phyloP scores from a whole-genome alignment of 169 alveolate genomes.

The Toxoplasma gondii region DNA sequence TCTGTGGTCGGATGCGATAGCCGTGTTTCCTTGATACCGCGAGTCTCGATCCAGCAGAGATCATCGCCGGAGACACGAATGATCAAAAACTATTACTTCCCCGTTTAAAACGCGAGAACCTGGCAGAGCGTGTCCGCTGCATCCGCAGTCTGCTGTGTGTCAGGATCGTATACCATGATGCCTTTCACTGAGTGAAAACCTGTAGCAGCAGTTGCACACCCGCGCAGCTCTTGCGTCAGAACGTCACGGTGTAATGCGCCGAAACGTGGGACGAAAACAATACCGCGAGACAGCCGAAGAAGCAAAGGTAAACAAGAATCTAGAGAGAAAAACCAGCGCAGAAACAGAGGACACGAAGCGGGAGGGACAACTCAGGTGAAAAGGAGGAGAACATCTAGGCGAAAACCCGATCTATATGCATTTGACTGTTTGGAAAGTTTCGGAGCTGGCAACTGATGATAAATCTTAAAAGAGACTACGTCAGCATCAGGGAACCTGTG shows the following conservation, averaged over 20 bases:
- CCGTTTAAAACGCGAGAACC: neutral
- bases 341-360: neutral
- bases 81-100: no score
- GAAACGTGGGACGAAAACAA: neutral
- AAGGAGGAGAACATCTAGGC: no score
- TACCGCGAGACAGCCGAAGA: neutral
- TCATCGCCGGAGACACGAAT: no score
- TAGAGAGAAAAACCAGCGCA: neutral
- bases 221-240: neutral
- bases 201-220: slow-evolving; percentile 22
- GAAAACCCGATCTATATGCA: no score
- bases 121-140: slow-evolving; percentile 25
- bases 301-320: neutral
- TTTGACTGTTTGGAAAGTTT: no score
- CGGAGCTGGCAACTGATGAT: no score
- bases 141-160: slow-evolving; percentile 41
- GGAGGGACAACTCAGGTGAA: no score
- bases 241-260: neutral
- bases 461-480: no score
- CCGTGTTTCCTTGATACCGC: no score
- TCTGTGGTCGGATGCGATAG: no score
- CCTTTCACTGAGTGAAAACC: slow-evolving; percentile 66
- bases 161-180: slow-evolving; percentile 50
- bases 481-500: no score
- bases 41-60: no score